Base-by-base conservation (phyloP, 2,329 filamentous ascomycete genomes). In the Colletotrichum costaricense region DNA sequence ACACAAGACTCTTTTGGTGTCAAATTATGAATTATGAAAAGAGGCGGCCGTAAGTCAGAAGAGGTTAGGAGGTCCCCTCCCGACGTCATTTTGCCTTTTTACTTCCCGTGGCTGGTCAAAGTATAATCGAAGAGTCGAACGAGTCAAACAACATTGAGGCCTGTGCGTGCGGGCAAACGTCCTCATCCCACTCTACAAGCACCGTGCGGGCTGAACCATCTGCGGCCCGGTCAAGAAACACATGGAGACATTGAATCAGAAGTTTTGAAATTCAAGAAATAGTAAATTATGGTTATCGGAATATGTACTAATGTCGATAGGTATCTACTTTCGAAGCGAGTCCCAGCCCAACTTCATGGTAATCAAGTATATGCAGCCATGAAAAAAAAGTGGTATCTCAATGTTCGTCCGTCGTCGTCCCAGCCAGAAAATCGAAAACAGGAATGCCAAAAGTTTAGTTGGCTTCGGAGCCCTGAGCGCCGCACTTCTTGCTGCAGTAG, bases 401-500 rank as follows among this genome's bases (percentile, higher is more conserved):
- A 55, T 7, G 49, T 22, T 22, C 28, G n/a, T n/a, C 16, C 11
- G 22, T 14, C 57, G 16, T 59, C 30, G 22, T 59, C 56, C 56
- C 16, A 16, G 12, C 38, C 7, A 22, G 9, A 3, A 24, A 14
- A 11, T 46, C 35, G 35, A 42, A 42, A 42, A 12, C 35, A 42
- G 14, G 6, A 42, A 16, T 42, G 35, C 14, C 35, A 42, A 42
- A 5, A 42, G 1, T 12, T 19, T 49, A 71, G 62, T 69, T 69
- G 14, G 75, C 69, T 28, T 75, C 72, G 11, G 74, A 33, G 19
- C 69, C 69, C 55, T 76, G 49, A 0, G 74, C 66, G 35, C 72
- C 64, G 7, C 72, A 76, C 64, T 76, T 76, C 57, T 76, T 69
- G 2, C 63, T 46, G 55, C 74, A 76, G 57, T 75, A 74, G 24